Evolutionary conservation across 169 alveolate genomes (phyloP), one percentile per base, ranked within the genome.

Genomic region (Plasmodium blacklocki): DNA sequence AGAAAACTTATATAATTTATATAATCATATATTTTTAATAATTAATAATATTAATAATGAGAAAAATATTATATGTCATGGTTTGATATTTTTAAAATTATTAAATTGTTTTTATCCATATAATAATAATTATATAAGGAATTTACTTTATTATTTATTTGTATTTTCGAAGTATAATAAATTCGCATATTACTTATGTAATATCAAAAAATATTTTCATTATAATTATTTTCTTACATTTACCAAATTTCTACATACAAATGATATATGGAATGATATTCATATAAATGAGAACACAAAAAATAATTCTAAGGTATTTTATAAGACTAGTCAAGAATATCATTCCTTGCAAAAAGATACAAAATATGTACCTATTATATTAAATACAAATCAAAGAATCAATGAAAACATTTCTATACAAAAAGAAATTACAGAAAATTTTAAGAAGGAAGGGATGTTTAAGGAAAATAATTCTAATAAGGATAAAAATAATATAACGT

Each of bases 31-130:
- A 58, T 80, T 54, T 68, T 67, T 80, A 39, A 68, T 80, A 47
- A 80, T 80, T 68, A 80, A 64, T 12, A 39, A 68, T 39, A 67
- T 80, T 68, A 80, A 80, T 62, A 73, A 68, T 72, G 90, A 80
- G n/a, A 80, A 80, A 68, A 80, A 80, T 23, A 68, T 80, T n/a
- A 68, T 80, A 9, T 68, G 85, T 18, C 90, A 70, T 80, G 83
- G 76, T 19, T 62, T 80, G 12, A 73, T 80, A 7, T 68, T 80
- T 8, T 29, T 80, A 43, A 80, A 63, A 18, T 26, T 68, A 12
- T 29, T 80, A n/a, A 68, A 68, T 29, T 80, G 90, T 39, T 60
- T 80, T 2, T 68, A 67, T 29, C 8, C 90, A 67, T 80, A 67
- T 80, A 67, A 49, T 49, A 80, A 80, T 68, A 68, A 68, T 54